A percentile compares a stretch with the other conserved stretches of the same genome.
Conservation (phyloP, 1,139 yeast genomes). For the Nakaseomyces glabratus region DNA sequence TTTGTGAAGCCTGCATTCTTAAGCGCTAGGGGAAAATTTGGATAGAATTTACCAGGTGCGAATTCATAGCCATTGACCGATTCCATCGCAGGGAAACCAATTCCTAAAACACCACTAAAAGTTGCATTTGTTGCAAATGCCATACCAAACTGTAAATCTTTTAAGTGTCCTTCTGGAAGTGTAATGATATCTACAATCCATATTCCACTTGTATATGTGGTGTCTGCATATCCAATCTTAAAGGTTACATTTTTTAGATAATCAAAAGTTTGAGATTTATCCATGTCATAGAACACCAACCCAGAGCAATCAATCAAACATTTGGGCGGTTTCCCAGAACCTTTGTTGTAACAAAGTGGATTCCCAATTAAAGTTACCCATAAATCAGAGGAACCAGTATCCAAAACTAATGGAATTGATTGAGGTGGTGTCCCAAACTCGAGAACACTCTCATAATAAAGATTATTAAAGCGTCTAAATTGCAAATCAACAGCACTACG, state of each 20-base stretch:
- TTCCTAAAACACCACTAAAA: constrained; percentile 24
- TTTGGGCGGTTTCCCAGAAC: too few relatives aligned
- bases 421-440: constrained; percentile 47
- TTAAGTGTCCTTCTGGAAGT: constrained; percentile 13
- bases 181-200: constrained; percentile 21
- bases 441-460: constrained; percentile 36
- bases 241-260: constrained; percentile 16
- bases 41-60: constrained; percentile 33
- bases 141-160: constrained; percentile 21
- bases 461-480: too few relatives aligned
- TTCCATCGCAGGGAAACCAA: constrained; percentile 24
- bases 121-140: constrained; percentile 20
- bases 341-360: constrained; percentile 30
- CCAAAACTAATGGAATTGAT: constrained; percentile 44
- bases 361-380: constrained; percentile 43
- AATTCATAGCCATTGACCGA: constrained; percentile 19
- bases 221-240: constrained; percentile 20
- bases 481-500: too few relatives aligned
- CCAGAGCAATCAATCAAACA: too few relatives aligned
- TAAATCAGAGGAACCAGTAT: constrained; percentile 63
- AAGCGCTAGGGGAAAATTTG: constrained; percentile 51
- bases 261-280: constrained; percentile 12
- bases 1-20: constrained; percentile 43
- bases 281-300: too few relatives aligned
- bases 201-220: constrained; percentile 20